A percentile compares a stretch with the other conserved stretches of the same genome.
Conservation (phyloP, 2,329 filamentous ascomycete genomes). For the Pyrenophora teres region DNA sequence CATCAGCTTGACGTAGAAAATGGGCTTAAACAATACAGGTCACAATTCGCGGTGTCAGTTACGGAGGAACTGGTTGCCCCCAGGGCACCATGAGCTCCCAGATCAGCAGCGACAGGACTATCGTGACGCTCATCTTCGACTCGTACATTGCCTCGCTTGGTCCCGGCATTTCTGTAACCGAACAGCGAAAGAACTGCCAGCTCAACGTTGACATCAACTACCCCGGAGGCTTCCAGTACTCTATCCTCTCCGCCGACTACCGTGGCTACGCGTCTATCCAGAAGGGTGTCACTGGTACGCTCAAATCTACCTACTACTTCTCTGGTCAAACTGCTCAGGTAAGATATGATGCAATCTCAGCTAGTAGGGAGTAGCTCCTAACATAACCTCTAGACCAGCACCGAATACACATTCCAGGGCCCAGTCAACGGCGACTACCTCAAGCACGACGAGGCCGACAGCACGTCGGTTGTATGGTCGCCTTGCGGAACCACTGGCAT, state of each 20-base stretch:
- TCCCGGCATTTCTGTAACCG: constrained; percentile 48
- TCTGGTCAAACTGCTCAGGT: constrained; percentile 53
- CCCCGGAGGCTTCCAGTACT: constrained; percentile 59
- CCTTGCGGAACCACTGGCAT: constrained; percentile 56
- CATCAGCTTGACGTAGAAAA: neutral
- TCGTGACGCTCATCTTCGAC: constrained; percentile 59
- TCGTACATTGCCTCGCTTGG: constrained; percentile 58
- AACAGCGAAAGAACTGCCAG: constrained; percentile 60
- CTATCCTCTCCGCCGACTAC: constrained; percentile 58
- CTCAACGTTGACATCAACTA: constrained; percentile 59
- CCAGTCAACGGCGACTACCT: constrained; percentile 46
- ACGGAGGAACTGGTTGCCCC: constrained; percentile 56
- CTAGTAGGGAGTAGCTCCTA: neutral
- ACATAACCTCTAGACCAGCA: constrained; percentile 36
- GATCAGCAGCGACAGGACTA: constrained; percentile 52
- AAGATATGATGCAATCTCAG: constrained; percentile 4
- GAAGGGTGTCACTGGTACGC: constrained; percentile 53
- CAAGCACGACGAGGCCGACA: constrained; percentile 50
- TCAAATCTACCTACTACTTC: constrained; percentile 62
- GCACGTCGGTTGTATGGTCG: constrained; percentile 57
- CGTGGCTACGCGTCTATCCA: constrained; percentile 57
- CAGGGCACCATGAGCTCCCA: constrained; percentile 51
- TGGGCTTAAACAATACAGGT: constrained; percentile 39
- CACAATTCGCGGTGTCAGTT: constrained; percentile 51
- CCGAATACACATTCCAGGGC: constrained; percentile 49